Evolutionary conservation across 441 rosid genomes (phyloP), one percentile per base, ranked within the genome.

Genomic region (Syzygium malaccense): DNA sequence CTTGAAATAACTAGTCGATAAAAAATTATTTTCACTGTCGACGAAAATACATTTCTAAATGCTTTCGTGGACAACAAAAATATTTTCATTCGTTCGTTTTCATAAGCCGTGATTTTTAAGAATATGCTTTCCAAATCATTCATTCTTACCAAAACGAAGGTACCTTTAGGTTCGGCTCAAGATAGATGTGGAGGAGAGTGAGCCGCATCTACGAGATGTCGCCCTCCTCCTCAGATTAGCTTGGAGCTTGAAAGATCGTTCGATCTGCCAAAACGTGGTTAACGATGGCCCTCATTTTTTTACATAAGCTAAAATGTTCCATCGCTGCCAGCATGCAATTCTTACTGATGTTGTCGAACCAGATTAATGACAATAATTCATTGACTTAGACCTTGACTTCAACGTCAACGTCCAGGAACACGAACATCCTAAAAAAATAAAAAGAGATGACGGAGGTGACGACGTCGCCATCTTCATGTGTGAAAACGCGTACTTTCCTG

Each of bases 101-200:
- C 28, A 58, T 0, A 2, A 13, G 13, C 12, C 1, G 12, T 58
- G 0, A 58, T 58, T 28, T 58, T 12, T 1, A 58, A 28, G 7
- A 26, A 60, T 2, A 3, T 2, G 2, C 28, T 28, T 55, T 55
- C 7, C 7, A 17, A 18, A 7, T 18, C 13, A 54, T 54, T 54
- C 55, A 18, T 55, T 18, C 19, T 5, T 13, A 0, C 7, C 56
- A 55, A 55, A 15, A 55, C 7, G 3, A 54, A 55, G 17, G 56
- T 8, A 18, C 55, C 5, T 7, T 54, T 14, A 54, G 3, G 7
- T 55, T 2, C 15, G 0, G 15, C 32, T 28, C 32, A 30, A 28
- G 17, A 13, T 60, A 60, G 30, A 60, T 60, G 4, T 13, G 17
- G 30, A 60, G 5, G 66, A 60, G 32, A 13, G 32, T 1, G 66